Conservation (phyloP, 2,329 filamentous ascomycete genomes). For the Curvularia sp. region DNA sequence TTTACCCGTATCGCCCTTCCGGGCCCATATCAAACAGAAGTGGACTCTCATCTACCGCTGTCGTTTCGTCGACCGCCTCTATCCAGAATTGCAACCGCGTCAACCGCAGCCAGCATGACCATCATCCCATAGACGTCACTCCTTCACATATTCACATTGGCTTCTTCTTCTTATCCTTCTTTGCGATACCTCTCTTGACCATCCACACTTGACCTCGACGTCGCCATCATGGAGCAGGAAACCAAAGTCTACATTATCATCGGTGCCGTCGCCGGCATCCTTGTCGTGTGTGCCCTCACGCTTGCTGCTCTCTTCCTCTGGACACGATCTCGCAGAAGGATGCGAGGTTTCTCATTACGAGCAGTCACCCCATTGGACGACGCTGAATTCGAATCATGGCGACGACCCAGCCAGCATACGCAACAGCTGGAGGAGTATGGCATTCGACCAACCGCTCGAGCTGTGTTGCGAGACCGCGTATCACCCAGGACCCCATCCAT, state of each 20-base stretch:
- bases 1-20: constrained; percentile 41
- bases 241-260: constrained; percentile 50
- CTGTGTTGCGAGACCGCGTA: constrained; percentile 36
- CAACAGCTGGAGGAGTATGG: constrained; percentile 47
- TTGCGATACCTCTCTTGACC: constrained; percentile 2
- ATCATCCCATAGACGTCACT: constrained; percentile 38
- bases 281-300: constrained; percentile 40
- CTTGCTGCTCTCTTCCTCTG: constrained; percentile 44
- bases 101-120: constrained; percentile 35
- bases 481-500: constrained; percentile 40
- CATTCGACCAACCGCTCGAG: constrained; percentile 39
- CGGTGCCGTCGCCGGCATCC: constrained; percentile 42
- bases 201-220: neutral
- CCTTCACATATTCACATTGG: constrained; percentile 27
- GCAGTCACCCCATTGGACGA: constrained; percentile 51
- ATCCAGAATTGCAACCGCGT: constrained; percentile 24
- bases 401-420: constrained; percentile 49
- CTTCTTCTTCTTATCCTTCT: constrained; percentile 16
- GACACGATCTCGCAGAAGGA: constrained; percentile 45
- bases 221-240: constrained; percentile 38
- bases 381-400: constrained; percentile 53
- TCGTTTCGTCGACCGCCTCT: constrained; percentile 6
- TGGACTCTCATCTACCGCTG: constrained; percentile 30
- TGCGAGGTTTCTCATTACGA: constrained; percentile 48
- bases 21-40: constrained; percentile 30